Evolutionary conservation across 78 protist genomes (phyloP), one percentile per base, ranked within the genome.

Genomic region (Salpingoeca rosetta): DNA sequence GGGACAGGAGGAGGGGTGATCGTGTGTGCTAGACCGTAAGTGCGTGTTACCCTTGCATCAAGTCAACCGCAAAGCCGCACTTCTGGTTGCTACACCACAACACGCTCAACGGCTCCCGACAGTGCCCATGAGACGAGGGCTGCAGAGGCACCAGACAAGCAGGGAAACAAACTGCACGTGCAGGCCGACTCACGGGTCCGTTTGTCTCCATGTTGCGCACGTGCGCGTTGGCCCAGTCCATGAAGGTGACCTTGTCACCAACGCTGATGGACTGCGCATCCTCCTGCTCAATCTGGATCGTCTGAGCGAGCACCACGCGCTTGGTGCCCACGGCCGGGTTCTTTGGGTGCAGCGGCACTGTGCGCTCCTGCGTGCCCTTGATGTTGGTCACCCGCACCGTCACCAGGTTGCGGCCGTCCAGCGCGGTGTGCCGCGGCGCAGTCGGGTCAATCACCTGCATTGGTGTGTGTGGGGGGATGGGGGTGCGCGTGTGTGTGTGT

Each of bases 381-480:
- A 37, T 76, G 42, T 91, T 86, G 40, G 38, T 27, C 36, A 94
- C 44, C n/a, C 56, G 24, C 74, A 86, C 35, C 26, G 37, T 31
- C 42, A 86, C 92, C 38, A 35, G 44, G 22, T 28, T 24, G 82
- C 78, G 74, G 51, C 2, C 17, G 51, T 1, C 56, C 36, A 82
- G 45, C 38, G 90, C 85, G 2, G 45, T 81, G 83, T 26, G 45
- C n/a, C 90, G 76, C 25, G 76, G 84, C 2, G 83, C 83, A 2
- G 39, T 26, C 36, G 98, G 96, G 85, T 98, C 99, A 84, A 98
- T 88, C 44, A 92, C 86, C 51, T 85, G n/a, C n/a, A n/a, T n/a
- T n/a, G n/a, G n/a, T n/a, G n/a, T 97, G 91, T 39, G 99, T 98
- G 65, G 99, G 99, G 88, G 97, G 92, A n/a, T 99, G 88, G 45